Evolutionary conservation across 2,329 filamentous ascomycete species (phyloP).

Genomic region (Geoglossum cookeanum): DNA sequence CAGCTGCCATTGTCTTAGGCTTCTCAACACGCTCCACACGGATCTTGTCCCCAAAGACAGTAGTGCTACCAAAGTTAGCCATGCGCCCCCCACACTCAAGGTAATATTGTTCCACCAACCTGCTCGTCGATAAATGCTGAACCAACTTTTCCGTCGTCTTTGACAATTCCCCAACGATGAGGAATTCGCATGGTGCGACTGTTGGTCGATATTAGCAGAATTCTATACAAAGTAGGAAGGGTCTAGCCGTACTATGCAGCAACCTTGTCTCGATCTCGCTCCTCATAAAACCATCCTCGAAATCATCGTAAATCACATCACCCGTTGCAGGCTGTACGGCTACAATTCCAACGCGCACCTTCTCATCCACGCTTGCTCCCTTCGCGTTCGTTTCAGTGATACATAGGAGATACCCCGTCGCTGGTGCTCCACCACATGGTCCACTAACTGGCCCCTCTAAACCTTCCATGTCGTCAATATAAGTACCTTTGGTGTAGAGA

Average conservation of each 20-base stretch:
- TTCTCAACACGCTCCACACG: constrained; percentile 64
- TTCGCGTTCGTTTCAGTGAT: constrained; percentile 73
- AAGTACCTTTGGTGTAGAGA: constrained; percentile 94
- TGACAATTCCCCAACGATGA: constrained; percentile 79
- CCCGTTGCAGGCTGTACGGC: constrained; percentile 92
- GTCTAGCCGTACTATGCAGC: constrained; percentile 40
- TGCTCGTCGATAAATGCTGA: constrained; percentile 72
- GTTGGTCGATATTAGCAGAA: not conserved
- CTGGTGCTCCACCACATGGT: constrained; percentile 37
- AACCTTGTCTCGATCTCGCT: constrained; percentile 91
- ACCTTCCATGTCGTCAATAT: constrained; percentile 81
- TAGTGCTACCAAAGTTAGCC: constrained; percentile 28
- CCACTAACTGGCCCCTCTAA: constrained; percentile 38
- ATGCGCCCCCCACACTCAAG: not conserved
- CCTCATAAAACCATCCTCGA: constrained; percentile 95
- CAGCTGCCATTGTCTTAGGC: constrained; percentile 61
- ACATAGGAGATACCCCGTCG: constrained; percentile 78
- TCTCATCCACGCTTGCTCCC: constrained; percentile 72
- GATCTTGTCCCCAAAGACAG: constrained; percentile 79
- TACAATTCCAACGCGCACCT: constrained; percentile 75
- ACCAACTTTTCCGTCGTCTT: constrained; percentile 85
- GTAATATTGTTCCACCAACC: constrained; percentile 7
- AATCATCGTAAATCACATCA: constrained; percentile 87
- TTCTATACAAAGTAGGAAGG: not conserved
- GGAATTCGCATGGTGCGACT: constrained; percentile 78